Conservation (phyloP, 192 early-diverging fungal genomes). For the Gamsiella multidivaricata region DNA sequence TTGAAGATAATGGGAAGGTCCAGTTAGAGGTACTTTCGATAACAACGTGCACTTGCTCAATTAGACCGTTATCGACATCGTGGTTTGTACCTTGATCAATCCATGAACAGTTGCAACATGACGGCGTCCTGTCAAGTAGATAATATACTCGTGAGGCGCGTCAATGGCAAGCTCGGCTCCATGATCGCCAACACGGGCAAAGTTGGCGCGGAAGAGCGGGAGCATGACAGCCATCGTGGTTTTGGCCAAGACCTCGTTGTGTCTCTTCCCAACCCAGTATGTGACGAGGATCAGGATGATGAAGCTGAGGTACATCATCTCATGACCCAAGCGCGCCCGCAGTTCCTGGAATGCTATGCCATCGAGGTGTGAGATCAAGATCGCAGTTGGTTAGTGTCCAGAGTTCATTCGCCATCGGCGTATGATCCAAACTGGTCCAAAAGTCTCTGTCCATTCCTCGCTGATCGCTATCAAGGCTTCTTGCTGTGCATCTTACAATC, state of each 20-base stretch:
- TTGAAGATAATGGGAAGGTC: not conserved
- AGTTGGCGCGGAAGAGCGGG: slow-evolving; percentile 48
- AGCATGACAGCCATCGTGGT: slow-evolving; percentile 55
- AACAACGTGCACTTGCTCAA: too few species aligned
- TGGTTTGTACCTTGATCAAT: slow-evolving; percentile 47
- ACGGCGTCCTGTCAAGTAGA: slow-evolving; percentile 48
- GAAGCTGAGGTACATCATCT: slow-evolving; percentile 33
- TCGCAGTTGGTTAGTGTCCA: not conserved
- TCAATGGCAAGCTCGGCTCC: slow-evolving; percentile 51
- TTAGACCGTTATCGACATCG: too few species aligned
- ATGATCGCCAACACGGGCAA: slow-evolving; percentile 49
- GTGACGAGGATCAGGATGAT: slow-evolving; percentile 34
- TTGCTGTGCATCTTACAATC: slow-evolving; percentile 11
- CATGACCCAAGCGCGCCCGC: slow-evolving; percentile 18
- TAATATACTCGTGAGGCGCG: slow-evolving; percentile 50
- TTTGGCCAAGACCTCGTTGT: slow-evolving; percentile 49
- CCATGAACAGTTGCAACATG: slow-evolving; percentile 52
- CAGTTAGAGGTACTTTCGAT: too few species aligned
- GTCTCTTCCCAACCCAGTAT: slow-evolving; percentile 38
- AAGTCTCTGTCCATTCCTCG: too few species aligned
- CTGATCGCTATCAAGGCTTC: not conserved
- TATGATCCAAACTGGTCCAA: not conserved
- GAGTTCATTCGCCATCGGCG: not conserved
- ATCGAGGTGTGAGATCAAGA: not conserved
- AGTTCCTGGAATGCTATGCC: slow-evolving; percentile 29